Percentiles rank a stretch among this genome's conserved stretches.
Conservation (phyloP, 495 filamentous ascomycete genomes). For the Jackrogersella minutella region DNA sequence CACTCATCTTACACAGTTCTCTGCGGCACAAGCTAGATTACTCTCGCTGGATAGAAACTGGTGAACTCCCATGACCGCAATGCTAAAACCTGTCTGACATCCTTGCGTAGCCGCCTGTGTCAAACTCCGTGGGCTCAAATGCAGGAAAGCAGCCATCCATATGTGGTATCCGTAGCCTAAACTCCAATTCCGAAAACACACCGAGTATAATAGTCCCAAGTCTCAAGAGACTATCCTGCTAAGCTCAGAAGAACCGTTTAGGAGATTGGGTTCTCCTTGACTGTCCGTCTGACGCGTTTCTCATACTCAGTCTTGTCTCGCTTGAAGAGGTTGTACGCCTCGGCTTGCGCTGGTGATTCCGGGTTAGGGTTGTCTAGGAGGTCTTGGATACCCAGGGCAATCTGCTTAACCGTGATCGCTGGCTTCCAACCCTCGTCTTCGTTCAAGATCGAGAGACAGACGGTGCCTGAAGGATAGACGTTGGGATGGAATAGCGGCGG, state of each 20-base stretch:
- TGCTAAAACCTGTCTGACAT: constrained; percentile 17
- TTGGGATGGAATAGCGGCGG: constrained; percentile 98
- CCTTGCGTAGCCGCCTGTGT: constrained; percentile 25
- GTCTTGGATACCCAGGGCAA: constrained; percentile 94
- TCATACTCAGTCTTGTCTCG: constrained; percentile 89
- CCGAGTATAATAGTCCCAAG: constrained; percentile 21
- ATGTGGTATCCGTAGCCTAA: constrained; percentile 44
- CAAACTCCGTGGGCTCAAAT: constrained; percentile 40
- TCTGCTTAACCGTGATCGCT: constrained; percentile 97
- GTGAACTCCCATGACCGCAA: constrained; percentile 4
- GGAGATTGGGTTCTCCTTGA: constrained; percentile 82
- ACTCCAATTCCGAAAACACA: constrained; percentile 43
- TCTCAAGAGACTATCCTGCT: constrained; percentile 8
- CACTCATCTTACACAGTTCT: neutral
- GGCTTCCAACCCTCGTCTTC: constrained; percentile 99
- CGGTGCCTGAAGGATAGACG: constrained; percentile 97
- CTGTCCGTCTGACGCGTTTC: constrained; percentile 82
- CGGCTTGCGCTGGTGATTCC: constrained; percentile 94
- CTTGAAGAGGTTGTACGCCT: constrained; percentile 97
- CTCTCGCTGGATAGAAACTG: neutral
- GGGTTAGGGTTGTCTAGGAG: constrained; percentile 96
- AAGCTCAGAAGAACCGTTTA: constrained; percentile 41
- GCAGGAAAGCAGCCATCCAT: constrained; percentile 44
- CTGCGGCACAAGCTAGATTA: constrained; percentile 1
- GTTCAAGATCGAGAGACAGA: constrained; percentile 97